Conservation (phyloP, 305 asterid species). For the Fraxinus angustifolia region DNA sequence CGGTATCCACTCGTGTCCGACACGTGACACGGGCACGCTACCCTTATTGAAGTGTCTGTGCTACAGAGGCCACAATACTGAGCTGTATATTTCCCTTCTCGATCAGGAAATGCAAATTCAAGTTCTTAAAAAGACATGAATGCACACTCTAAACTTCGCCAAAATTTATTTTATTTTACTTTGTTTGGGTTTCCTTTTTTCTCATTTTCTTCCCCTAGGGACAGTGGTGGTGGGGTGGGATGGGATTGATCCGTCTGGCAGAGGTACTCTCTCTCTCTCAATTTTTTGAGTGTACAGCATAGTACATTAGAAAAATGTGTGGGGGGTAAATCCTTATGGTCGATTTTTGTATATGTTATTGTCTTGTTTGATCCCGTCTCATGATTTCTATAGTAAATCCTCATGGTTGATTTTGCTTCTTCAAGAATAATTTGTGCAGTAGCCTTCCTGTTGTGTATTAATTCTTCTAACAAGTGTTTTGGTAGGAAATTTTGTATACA, state of each 20-base stretch:
- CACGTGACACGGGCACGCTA: too few relatives aligned
- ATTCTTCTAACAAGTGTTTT: background rate
- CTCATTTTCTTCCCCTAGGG: background rate
- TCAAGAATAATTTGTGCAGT: background rate
- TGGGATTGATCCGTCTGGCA: background rate
- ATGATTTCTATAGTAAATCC: background rate
- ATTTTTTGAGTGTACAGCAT: background rate
- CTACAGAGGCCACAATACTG: too few relatives aligned
- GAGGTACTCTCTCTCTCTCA: background rate
- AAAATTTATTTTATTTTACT: too few relatives aligned
- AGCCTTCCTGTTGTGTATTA: background rate
- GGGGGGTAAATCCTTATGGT: background rate
- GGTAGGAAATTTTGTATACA: background rate
- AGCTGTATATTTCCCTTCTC: background rate
- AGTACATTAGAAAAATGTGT: background rate
- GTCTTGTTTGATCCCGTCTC: background rate
- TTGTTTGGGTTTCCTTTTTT: background rate
- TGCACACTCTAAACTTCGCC: background rate
- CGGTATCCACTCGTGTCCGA: too few relatives aligned
- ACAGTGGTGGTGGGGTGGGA: background rate
- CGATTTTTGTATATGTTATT: background rate
- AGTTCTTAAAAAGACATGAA: background rate
- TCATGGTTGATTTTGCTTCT: background rate
- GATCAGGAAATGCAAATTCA: background rate
- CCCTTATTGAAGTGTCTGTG: too few relatives aligned